Conservation (phyloP, 352 stramenopile genomes). For the Globisporangium heterothallicum region DNA sequence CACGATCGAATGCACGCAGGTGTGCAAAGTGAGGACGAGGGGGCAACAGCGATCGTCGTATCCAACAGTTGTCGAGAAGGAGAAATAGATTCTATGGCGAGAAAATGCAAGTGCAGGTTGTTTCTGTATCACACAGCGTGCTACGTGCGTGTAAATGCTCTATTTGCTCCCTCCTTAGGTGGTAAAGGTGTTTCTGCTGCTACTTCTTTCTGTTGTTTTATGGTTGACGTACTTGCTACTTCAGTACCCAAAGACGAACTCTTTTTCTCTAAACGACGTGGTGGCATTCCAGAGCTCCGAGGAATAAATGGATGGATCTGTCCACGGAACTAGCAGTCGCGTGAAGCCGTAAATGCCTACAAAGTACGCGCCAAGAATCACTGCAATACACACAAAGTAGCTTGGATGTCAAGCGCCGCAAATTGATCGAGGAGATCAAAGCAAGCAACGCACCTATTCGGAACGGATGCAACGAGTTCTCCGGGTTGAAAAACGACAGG, state of each 20-base stretch:
- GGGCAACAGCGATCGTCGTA: background rate
- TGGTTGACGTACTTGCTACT: background rate
- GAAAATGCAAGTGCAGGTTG: background rate
- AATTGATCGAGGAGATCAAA: too few species aligned
- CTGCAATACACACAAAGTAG: slow-evolving; percentile 27
- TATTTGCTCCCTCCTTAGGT: slow-evolving; percentile 3
- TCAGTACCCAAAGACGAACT: slow-evolving; percentile 38
- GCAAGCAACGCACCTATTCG: slow-evolving; percentile 46
- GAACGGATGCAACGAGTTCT: slow-evolving; percentile 69
- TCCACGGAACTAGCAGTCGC: slow-evolving; percentile 65
- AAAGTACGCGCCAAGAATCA: slow-evolving; percentile 77
- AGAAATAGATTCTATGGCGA: background rate
- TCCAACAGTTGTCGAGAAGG: background rate
- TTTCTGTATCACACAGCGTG: background rate
- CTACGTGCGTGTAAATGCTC: slow-evolving; percentile 5
- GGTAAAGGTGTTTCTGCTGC: background rate
- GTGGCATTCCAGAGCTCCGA: slow-evolving; percentile 81
- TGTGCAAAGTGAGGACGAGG: slow-evolving; percentile 3
- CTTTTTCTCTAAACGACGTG: slow-evolving; percentile 33
- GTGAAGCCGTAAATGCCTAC: slow-evolving; percentile 80
- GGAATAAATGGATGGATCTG: slow-evolving; percentile 74
- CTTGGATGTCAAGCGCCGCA: too few species aligned
- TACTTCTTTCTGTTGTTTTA: background rate
- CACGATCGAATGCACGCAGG: slow-evolving; percentile 4
- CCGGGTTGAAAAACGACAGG: slow-evolving; percentile 74